phyloP scores from a whole-genome alignment of 441 rosid species.

The Euphorbia schlechtendalii region DNA sequence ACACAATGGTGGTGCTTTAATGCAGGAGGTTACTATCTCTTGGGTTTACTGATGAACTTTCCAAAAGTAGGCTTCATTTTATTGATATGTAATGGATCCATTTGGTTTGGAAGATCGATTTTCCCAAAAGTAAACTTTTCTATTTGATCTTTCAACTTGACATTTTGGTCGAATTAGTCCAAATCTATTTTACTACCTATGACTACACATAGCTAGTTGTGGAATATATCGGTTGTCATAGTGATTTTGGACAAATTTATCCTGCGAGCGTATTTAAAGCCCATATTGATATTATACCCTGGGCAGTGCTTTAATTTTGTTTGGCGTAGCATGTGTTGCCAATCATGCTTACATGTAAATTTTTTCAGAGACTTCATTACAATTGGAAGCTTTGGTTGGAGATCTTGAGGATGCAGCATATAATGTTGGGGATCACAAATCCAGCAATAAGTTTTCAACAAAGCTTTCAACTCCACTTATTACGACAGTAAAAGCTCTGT shows the following conservation, averaged over 20 bases:
- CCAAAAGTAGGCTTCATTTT: not conserved
- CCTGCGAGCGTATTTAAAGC: not conserved
- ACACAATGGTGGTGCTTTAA: not conserved
- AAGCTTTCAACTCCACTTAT: conserved; percentile 27
- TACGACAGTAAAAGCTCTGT: conserved; percentile 24
- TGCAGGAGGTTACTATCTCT: not conserved
- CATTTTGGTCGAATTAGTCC: not conserved
- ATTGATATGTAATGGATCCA: not conserved
- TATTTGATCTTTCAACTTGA: not conserved
- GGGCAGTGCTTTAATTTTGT: not conserved
- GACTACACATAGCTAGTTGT: not conserved
- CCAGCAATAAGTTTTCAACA: conserved; percentile 36
- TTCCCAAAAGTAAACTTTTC: not conserved
- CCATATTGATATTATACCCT: not conserved
- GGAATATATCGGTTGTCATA: not conserved
- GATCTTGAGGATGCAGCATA: conserved; percentile 77
- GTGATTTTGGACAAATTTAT: not conserved
- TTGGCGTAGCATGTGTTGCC: not conserved
- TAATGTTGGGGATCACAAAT: conserved; percentile 25
- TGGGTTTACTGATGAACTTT: not conserved
- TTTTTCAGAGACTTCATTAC: conserved; percentile 50
- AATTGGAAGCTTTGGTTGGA: conserved; percentile 74
- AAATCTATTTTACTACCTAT: no score
- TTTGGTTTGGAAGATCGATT: not conserved
- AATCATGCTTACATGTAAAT: conserved; percentile 17